Percentiles rank a stretch among this genome's conserved stretches.
phyloP scores from a whole-genome alignment of 306 rosid genomes.

The Nissolia schottii region DNA sequence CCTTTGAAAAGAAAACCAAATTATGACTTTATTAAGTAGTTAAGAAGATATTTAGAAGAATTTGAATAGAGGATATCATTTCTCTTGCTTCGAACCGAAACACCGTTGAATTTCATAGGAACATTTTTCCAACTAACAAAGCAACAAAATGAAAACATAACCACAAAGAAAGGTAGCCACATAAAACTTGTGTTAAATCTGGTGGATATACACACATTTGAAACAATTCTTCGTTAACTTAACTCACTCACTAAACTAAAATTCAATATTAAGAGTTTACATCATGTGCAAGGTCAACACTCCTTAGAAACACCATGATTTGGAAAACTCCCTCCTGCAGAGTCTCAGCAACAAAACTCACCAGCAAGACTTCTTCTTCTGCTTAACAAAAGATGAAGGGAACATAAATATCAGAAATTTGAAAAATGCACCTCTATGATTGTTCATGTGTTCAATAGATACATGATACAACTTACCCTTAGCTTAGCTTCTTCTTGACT shows the following conservation, averaged over 20 bases:
- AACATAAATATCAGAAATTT: slow-evolving; percentile 19
- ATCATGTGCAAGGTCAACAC: slow-evolving; percentile 12
- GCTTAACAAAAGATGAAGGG: slow-evolving; percentile 22
- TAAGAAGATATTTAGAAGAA: too few relatives aligned
- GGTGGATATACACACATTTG: slow-evolving; percentile 25
- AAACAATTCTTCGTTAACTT: slow-evolving; percentile 21
- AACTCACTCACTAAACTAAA: slow-evolving; percentile 4
- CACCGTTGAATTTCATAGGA: too few relatives aligned
- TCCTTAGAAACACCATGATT: neutral
- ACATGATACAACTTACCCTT: slow-evolving; percentile 50
- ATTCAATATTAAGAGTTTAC: slow-evolving; percentile 20
- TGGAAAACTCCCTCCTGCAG: slow-evolving; percentile 22
- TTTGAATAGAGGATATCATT: too few relatives aligned
- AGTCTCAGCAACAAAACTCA: slow-evolving; percentile 37
- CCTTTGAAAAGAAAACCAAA: too few relatives aligned
- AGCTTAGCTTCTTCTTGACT: slow-evolving; percentile 73
- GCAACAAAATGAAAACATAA: slow-evolving; percentile 15
- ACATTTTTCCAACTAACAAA: neutral
- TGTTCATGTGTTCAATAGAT: neutral
- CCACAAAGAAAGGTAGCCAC: neutral
- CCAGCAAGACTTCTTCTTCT: slow-evolving; percentile 91
- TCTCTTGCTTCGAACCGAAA: too few relatives aligned
- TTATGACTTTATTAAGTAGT: too few relatives aligned
- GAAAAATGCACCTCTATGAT: neutral
- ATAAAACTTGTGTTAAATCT: neutral